phyloP scores from a whole-genome alignment of 305 asterid genomes.

The Coffea humblotiana region DNA sequence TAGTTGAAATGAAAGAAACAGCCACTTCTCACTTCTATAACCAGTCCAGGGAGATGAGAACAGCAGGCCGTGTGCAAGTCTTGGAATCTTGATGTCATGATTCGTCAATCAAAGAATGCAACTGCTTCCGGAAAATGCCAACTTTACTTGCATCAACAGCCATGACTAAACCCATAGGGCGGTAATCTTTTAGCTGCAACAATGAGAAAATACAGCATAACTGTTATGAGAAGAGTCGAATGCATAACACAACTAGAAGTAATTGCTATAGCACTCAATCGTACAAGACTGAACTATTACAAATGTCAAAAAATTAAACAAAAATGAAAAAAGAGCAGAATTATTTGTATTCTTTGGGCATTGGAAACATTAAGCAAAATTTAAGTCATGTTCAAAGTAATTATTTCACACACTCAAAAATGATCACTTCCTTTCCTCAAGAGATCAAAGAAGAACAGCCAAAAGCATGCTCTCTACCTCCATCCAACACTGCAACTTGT shows the following conservation, averaged over 20 bases:
- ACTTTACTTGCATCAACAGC: conserved; percentile 66
- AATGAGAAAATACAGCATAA: background rate
- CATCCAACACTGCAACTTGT: background rate
- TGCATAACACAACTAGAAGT: background rate
- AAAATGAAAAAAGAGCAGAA: background rate
- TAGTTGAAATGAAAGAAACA: background rate
- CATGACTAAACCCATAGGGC: conserved; percentile 73
- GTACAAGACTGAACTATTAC: background rate
- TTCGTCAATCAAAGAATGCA: conserved; percentile 48
- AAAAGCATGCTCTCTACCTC: background rate
- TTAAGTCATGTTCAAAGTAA: background rate
- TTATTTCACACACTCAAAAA: background rate
- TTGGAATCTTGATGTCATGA: conserved; percentile 1
- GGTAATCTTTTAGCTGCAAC: conserved; percentile 72
- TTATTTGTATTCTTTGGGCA: background rate
- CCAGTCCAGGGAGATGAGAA: background rate
- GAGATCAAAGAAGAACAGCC: background rate
- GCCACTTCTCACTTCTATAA: background rate
- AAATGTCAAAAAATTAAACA: background rate
- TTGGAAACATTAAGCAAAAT: background rate
- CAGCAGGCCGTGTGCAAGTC: background rate
- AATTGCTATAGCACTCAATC: background rate
- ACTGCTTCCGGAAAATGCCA: conserved; percentile 49
- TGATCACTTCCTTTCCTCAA: background rate
- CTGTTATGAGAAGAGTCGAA: conserved; percentile 1